These are phyloP conservation scores for Vitellaria paradoxa DNA, from an alignment of 179 eudicot genomes.

Conservation along the genomic window DNA sequence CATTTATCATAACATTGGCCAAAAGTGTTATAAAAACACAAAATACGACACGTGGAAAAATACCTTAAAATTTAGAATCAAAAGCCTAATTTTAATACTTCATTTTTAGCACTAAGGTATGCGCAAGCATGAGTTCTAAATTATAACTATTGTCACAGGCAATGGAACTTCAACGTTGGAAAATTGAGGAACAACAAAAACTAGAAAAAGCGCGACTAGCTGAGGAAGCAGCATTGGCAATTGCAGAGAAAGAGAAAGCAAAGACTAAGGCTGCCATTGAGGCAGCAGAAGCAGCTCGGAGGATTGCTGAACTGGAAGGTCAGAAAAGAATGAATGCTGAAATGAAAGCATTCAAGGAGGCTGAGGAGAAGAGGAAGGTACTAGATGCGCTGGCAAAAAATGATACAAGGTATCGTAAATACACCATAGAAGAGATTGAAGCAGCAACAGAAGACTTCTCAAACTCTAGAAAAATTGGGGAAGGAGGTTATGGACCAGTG, in stretches of 20 bases:
- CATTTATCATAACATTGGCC: background rate
- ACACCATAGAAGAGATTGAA: slow-evolving; percentile 56
- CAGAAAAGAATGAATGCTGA: slow-evolving; percentile 44
- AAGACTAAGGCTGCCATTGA: slow-evolving; percentile 47
- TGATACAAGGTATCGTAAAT: slow-evolving; percentile 45
- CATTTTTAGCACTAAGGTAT: background rate
- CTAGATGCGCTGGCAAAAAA: slow-evolving; percentile 27
- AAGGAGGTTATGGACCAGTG: slow-evolving; percentile 66
- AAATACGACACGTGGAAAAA: background rate
- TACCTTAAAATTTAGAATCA: background rate
- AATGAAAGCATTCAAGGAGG: slow-evolving; percentile 38
- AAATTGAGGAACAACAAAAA: slow-evolving; percentile 34
- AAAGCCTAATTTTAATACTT: background rate
- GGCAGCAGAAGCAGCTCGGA: slow-evolving; percentile 55
- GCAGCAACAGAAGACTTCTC: slow-evolving; percentile 43
- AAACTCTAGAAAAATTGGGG: slow-evolving; percentile 44
- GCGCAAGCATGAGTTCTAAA: background rate
- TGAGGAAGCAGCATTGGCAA: slow-evolving; percentile 40
- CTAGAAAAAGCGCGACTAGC: slow-evolving; percentile 31
- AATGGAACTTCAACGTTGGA: slow-evolving; percentile 49
- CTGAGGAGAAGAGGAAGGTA: slow-evolving; percentile 47
- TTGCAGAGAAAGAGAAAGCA: slow-evolving; percentile 48
- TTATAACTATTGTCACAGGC: slow-evolving; percentile 25
- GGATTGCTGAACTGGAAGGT: slow-evolving; percentile 46
- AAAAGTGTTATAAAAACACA: background rate